Conservation (phyloP, 495 filamentous ascomycete genomes). For the Margaritispora aquatica region DNA sequence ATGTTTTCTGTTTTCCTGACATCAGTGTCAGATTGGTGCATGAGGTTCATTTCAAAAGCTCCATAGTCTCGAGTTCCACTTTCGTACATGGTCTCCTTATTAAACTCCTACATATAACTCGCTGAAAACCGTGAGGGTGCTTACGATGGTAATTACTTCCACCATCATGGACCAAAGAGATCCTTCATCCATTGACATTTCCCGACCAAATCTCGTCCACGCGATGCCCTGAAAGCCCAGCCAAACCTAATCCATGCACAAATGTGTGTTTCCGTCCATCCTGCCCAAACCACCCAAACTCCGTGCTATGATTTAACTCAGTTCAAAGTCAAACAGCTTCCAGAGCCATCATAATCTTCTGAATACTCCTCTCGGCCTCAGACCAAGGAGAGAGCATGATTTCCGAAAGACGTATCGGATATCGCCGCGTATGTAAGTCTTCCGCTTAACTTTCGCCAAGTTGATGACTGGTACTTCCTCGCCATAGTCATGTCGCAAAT, state of each 20-base stretch:
- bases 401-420: slow-evolving; percentile 21
- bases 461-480: slow-evolving; percentile 9
- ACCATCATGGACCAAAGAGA: too few species aligned
- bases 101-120: neutral
- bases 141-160: too few species aligned
- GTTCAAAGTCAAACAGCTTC: neutral
- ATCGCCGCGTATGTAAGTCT: slow-evolving; percentile 19
- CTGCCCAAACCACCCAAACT: too few species aligned
- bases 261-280: too few species aligned
- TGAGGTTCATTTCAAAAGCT: neutral
- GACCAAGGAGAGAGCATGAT: slow-evolving; percentile 18
- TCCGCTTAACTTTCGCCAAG: slow-evolving; percentile 18
- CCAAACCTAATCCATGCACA: neutral
- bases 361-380: slow-evolving; percentile 19
- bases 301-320: neutral
- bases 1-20: too few species aligned
- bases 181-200: too few species aligned
- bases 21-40: neutral
- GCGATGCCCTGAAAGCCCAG: too few species aligned
- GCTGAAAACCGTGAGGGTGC: too few species aligned
- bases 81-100: neutral
- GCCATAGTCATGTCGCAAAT: slow-evolving; percentile 16
- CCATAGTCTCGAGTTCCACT: neutral
- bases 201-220: too few species aligned
- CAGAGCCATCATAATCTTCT: slow-evolving; percentile 11